Base-by-base conservation (phyloP, 169 alveolate species). In the Plasmodium coatneyi region DNA sequence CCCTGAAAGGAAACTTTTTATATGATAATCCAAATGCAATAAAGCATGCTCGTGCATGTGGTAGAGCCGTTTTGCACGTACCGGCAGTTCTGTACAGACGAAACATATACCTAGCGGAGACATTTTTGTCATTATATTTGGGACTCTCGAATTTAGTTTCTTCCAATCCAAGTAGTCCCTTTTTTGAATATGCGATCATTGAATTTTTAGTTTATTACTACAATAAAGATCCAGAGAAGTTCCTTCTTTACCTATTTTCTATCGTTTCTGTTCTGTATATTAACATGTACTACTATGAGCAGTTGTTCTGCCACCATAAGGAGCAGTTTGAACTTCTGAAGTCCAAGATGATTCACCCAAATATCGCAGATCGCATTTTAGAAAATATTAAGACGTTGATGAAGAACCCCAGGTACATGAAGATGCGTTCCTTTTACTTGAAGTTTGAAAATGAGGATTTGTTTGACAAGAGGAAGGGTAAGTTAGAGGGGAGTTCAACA, bases 71-170 rank as follows among this genome's bases (percentile, higher is more conserved):
- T 66, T 39, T 91, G 72, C 92, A 91, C 19, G 81, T 91, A 16
- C 95, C 95, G 34, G 54, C 92, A n/a, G 84, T 81, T 70, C 28
- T 91, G 71, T 91, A 91, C 76, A 80, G 84, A 70, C 71, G 95
- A 43, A 91, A 81, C 52, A 25, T 81, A 16, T 91, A 91, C 22
- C 3, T 91, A 46, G 34, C 95, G 46, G 95, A 91, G 60, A 80
- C 95, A 81, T 91, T 91, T 72, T 81, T 91, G 74, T 91, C 95
- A 70, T 91, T 91, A 91, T 91, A 80, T 71, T 70, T 91, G 54
- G 95, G 95, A 0, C 19, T 91, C 28, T 91, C 95, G 5, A 91
- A 91, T 49, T 91, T 91, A 81, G 95, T 91, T 25, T 91, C 92
- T 14, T 91, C 95, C n/a, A 80, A 91, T 43, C 92, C 92, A 28